phyloP scores from a whole-genome alignment of 2,329 filamentous ascomycete species.

The Aureobasidium sp. region DNA sequence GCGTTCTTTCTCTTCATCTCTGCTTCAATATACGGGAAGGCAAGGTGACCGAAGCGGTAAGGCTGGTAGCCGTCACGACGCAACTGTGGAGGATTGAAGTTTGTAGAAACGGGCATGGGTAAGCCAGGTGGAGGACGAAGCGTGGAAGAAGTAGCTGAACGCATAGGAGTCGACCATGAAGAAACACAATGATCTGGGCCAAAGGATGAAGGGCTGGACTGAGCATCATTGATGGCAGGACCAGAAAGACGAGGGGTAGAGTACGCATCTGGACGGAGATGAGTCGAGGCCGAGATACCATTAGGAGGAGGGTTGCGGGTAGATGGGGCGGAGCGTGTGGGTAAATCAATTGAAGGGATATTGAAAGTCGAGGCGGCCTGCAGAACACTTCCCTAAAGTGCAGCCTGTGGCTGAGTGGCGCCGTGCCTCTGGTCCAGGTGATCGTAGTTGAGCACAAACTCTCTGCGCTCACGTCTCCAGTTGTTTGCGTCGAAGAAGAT shows the following conservation, averaged over 20 bases:
- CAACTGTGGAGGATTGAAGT: not conserved
- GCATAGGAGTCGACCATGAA: not conserved
- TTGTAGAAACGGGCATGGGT: not conserved
- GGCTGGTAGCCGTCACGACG: not conserved
- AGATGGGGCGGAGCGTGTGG: not conserved
- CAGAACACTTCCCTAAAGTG: conserved; percentile 21
- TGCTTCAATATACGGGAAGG: not conserved
- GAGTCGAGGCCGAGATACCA: not conserved
- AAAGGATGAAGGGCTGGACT: not conserved
- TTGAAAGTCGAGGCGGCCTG: not conserved
- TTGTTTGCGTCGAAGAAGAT: conserved; percentile 61
- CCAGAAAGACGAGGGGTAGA: not conserved
- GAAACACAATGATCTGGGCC: not conserved
- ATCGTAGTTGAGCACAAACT: conserved; percentile 59
- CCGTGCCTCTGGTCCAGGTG: conserved; percentile 52
- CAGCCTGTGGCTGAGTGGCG: conserved; percentile 21
- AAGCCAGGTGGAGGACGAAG: not conserved
- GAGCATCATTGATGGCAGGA: not conserved
- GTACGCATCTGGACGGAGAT: not conserved
- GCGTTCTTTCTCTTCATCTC: not conserved
- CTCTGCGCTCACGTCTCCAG: conserved; percentile 58
- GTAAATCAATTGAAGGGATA: not conserved
- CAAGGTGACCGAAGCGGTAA: conserved; percentile 12
- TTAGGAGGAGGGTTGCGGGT: no score
- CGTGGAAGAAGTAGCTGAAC: not conserved